These are phyloP conservation scores for Penicillium arizonense DNA, from an alignment of 495 filamentous ascomycete genomes.

Conservation along the genomic window DNA sequence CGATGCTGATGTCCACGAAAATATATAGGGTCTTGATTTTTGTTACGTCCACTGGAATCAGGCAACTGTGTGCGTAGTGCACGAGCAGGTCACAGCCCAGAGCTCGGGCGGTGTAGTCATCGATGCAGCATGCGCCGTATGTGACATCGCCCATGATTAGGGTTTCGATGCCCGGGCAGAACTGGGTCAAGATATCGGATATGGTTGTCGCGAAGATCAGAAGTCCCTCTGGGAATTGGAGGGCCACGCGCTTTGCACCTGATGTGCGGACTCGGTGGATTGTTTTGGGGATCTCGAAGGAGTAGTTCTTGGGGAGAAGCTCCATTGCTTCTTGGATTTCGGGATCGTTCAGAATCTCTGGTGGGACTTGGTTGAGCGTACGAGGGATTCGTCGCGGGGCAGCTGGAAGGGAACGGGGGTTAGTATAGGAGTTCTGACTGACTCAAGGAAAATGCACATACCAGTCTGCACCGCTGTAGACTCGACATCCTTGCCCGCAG, in stretches of 20 bases:
- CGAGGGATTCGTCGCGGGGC: conserved; percentile 66
- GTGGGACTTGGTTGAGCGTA: conserved; percentile 83
- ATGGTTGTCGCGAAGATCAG: conserved; percentile 97
- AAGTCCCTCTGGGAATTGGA: conserved; percentile 96
- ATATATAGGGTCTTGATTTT: conserved; percentile 95
- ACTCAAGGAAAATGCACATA: conserved; percentile 1
- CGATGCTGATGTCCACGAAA: conserved; percentile 97
- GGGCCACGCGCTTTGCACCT: conserved; percentile 72
- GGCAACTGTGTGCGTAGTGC: conserved; percentile 94
- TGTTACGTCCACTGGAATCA: conserved; percentile 94
- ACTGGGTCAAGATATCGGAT: conserved; percentile 92
- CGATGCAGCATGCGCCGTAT: conserved; percentile 98
- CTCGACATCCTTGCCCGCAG: conserved; percentile 55
- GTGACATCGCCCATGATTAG: conserved; percentile 99
- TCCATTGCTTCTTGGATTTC: conserved; percentile 87
- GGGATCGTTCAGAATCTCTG: conserved; percentile 79
- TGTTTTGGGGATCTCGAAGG: conserved; percentile 97
- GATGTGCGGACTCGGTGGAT: conserved; percentile 87
- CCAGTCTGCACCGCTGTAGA: conserved; percentile 53
- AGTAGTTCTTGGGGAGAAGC: conserved; percentile 89
- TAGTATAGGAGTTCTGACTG: neutral
- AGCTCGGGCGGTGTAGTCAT: conserved; percentile 94
- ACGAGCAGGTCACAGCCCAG: conserved; percentile 93
- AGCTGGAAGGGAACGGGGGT: conserved; percentile 36
- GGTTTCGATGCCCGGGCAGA: conserved; percentile 87